Conservation (phyloP, 1,284 basidiomycete species). For the Phellopilus nigrolimitatus region DNA sequence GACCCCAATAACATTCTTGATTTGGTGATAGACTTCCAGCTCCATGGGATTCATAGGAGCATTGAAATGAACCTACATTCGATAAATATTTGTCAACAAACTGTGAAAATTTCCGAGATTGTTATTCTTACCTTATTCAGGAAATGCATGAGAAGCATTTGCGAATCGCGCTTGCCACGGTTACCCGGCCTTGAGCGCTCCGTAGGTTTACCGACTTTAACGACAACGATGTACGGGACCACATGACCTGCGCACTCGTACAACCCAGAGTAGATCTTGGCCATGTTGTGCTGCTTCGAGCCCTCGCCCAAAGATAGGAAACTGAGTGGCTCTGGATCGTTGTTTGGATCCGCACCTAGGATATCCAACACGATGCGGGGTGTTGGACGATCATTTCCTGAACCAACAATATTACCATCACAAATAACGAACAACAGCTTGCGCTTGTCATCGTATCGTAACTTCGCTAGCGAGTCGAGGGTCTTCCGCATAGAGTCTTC, state of each 20-base stretch:
- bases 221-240: slow-evolving; percentile 94
- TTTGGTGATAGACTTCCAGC: slow-evolving; percentile 97
- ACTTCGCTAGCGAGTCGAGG: slow-evolving; percentile 89
- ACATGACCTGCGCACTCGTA: slow-evolving; percentile 95
- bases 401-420: slow-evolving; percentile 98
- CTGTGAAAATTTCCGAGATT: neutral
- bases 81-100: slow-evolving; percentile 6
- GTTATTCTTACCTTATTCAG: slow-evolving; percentile 74
- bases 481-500: slow-evolving; percentile 84
- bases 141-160: slow-evolving; percentile 96
- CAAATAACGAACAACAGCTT: slow-evolving; percentile 94
- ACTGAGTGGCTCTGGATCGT: slow-evolving; percentile 92
- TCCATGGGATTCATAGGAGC: slow-evolving; percentile 95
- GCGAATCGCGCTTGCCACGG: slow-evolving; percentile 94
- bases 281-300: slow-evolving; percentile 96
- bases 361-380: slow-evolving; percentile 95
- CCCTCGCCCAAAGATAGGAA: slow-evolving; percentile 95
- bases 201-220: slow-evolving; percentile 94
- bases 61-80: slow-evolving; percentile 88
- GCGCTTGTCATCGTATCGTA: slow-evolving; percentile 98
- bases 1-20: slow-evolving; percentile 99
- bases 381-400: slow-evolving; percentile 88
- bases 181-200: slow-evolving; percentile 93
- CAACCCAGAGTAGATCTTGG: slow-evolving; percentile 94
- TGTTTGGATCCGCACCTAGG: slow-evolving; percentile 87